Evolutionary conservation across 1,284 basidiomycete species (phyloP).

Genomic region (Apiotrichum porosum): DNA sequence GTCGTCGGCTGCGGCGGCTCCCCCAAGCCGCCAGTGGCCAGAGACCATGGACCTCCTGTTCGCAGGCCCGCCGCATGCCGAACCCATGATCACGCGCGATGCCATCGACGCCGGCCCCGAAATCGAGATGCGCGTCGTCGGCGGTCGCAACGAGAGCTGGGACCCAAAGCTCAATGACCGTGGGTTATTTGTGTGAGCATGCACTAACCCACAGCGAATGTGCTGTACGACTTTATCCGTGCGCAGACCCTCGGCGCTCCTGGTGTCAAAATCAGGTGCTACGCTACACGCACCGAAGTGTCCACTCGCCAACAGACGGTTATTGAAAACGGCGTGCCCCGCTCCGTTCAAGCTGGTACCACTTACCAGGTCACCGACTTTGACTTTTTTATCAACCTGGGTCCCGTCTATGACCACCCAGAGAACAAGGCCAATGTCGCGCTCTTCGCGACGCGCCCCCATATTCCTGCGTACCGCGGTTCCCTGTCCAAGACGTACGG

Average conservation of each 20-base stretch:
- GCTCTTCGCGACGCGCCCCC: conserved; percentile 9
- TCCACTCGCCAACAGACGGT: background rate
- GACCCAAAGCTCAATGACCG: conserved; percentile 29
- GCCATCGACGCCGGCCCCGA: conserved; percentile 7
- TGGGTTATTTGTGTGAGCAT: conserved; percentile 8
- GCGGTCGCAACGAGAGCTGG: conserved; percentile 9
- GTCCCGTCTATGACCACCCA: conserved; percentile 23
- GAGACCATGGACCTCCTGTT: conserved; percentile 9
- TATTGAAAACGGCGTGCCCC: conserved; percentile 19
- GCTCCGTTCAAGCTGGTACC: conserved; percentile 23
- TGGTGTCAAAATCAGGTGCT: conserved; percentile 22
- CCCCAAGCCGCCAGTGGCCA: conserved; percentile 16
- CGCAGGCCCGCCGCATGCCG: conserved; percentile 16
- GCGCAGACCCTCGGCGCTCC: conserved; percentile 24
- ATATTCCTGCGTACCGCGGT: conserved; percentile 18
- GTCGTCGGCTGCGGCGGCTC: conserved; percentile 1
- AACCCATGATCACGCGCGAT: conserved; percentile 22
- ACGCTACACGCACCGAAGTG: conserved; percentile 6
- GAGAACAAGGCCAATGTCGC: conserved; percentile 31
- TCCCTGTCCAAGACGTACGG: conserved; percentile 2
- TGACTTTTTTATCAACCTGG: conserved; percentile 40
- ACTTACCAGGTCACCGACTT: conserved; percentile 33
- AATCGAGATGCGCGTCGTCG: conserved; percentile 13
- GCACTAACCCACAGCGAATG: conserved; percentile 16
- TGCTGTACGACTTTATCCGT: conserved; percentile 39